Percentiles rank a stretch among this genome's conserved stretches.
Evolutionary conservation across 202 grass and related monocot genomes (phyloP).

Genomic region (Thinopyrum obtusiflorum): DNA sequence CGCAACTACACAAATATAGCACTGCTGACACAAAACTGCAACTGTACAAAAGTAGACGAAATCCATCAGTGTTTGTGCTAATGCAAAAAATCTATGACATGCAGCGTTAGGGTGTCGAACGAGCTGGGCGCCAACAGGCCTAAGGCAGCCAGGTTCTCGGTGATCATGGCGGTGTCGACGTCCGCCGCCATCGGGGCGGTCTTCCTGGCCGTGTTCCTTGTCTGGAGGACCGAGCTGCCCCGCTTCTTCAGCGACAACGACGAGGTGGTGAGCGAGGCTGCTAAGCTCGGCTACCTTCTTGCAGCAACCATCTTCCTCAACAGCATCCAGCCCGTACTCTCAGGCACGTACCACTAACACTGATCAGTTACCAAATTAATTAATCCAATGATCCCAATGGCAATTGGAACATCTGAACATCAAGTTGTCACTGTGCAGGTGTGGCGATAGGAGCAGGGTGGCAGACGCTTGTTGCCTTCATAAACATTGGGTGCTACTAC

Average conservation of each 20-base stretch:
- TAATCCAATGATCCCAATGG: neutral
- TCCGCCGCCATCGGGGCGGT: slow-evolving; percentile 55
- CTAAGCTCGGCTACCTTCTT: slow-evolving; percentile 67
- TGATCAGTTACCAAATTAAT: neutral
- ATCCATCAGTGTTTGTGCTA: neutral
- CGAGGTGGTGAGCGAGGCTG: slow-evolving; percentile 55
- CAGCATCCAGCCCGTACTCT: slow-evolving; percentile 92
- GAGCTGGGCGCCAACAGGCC: slow-evolving; percentile 84
- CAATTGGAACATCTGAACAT: neutral
- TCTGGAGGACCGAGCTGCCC: slow-evolving; percentile 51
- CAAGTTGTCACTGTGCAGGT: slow-evolving; percentile 37
- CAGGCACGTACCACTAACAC: slow-evolving; percentile 38
- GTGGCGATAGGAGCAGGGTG: slow-evolving; percentile 93
- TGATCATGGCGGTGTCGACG: slow-evolving; percentile 58
- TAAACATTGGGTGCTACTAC: slow-evolving; percentile 91
- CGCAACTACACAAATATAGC: neutral
- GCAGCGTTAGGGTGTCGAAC: slow-evolving; percentile 91
- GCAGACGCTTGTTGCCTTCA: slow-evolving; percentile 74
- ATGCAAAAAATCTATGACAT: neutral
- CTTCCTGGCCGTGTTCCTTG: slow-evolving; percentile 63
- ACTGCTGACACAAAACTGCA: neutral
- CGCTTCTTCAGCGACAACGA: slow-evolving; percentile 69
- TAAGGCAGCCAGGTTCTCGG: slow-evolving; percentile 70
- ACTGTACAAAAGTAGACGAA: neutral
- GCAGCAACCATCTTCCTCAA: slow-evolving; percentile 83